Conservation (phyloP, 164 flowering plant species). For the Buxus sempervirens region DNA sequence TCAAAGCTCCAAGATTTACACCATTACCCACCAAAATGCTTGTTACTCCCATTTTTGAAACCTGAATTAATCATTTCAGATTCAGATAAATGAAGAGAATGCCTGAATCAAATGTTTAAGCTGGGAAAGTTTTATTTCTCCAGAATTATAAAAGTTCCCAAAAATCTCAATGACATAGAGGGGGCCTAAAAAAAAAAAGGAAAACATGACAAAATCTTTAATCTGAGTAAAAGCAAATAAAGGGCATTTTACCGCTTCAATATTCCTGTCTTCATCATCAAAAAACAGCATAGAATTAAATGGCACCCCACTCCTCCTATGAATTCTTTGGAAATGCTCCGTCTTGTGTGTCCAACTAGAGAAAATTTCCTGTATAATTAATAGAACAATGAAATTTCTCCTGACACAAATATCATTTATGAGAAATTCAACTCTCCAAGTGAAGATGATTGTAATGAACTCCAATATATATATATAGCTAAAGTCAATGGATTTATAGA, state of each 20-base stretch:
- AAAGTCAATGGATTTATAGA: neutral
- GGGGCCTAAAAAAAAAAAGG: neutral
- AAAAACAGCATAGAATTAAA: conserved; percentile 88
- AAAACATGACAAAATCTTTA: too few species aligned
- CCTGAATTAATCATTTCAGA: conserved; percentile 37
- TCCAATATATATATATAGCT: neutral
- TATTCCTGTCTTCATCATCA: conserved; percentile 91
- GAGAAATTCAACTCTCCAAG: neutral
- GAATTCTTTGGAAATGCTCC: conserved; percentile 83
- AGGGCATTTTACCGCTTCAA: conserved; percentile 54
- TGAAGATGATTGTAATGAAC: too few species aligned
- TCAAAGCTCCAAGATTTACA: conserved; percentile 67
- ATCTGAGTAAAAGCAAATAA: neutral
- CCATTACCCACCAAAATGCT: conserved; percentile 78
- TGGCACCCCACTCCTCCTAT: conserved; percentile 73
- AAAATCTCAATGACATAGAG: too few species aligned
- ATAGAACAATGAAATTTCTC: neutral
- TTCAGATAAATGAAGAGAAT: neutral
- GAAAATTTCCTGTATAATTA: conserved; percentile 71
- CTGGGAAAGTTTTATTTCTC: too few species aligned
- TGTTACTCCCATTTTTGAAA: conserved; percentile 83
- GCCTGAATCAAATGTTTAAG: too few species aligned
- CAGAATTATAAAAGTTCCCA: too few species aligned
- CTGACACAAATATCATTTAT: neutral
- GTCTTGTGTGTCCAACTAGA: conserved; percentile 95